Base-by-base conservation (phyloP, 768 basidiomycete genomes). In the Guyanaporus albipodus region DNA sequence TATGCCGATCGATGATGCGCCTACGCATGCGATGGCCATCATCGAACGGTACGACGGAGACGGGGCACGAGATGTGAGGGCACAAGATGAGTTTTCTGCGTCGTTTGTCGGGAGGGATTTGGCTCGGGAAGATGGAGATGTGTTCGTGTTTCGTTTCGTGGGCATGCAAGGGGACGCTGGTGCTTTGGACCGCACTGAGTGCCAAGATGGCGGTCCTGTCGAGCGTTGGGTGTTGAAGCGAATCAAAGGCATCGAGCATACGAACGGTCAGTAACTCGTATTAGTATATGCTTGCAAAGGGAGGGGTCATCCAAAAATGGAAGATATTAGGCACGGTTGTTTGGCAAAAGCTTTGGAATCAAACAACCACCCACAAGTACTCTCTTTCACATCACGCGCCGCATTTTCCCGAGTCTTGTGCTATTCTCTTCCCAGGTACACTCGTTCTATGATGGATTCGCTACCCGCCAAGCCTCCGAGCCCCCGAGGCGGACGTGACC, bases 361-460 rank as follows among this genome's bases (percentile, higher is more conserved):
- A 63, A 61, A 66, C 61, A 64, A 60, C 42, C 55, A 42, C 46
- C 24, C 35, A 50, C 38, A n/a, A n/a, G n/a, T n/a, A n/a, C n/a
- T 22, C 11, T 26, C 32, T 28, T 19, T n/a, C 24, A 29, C 40
- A 19, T 23, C 28, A n/a, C 40, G 28, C 14, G 15, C 38, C 15
- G 17, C 19, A 1, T 14, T 18, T 5, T 14, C 19, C 4, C n/a
- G 10, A 12, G 31, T 26, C 22, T 32, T 12, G 12, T 38, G 7
- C 1, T 12, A 23, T 4, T 22, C 15, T 17, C n/a, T 6, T 26
- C n/a, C 15, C 19, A 8, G 14, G 15, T 11, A n/a, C 9, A 24
- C 17, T 18, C 2, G 0, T 17, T 37, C 18, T 0, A 18, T n/a
- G 3, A 66, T 66, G 61, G 44, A 57, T 34, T 22, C 52, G 6